phyloP scores from a whole-genome alignment of 2,329 filamentous ascomycete species.

The Colletotrichum shisoi region DNA sequence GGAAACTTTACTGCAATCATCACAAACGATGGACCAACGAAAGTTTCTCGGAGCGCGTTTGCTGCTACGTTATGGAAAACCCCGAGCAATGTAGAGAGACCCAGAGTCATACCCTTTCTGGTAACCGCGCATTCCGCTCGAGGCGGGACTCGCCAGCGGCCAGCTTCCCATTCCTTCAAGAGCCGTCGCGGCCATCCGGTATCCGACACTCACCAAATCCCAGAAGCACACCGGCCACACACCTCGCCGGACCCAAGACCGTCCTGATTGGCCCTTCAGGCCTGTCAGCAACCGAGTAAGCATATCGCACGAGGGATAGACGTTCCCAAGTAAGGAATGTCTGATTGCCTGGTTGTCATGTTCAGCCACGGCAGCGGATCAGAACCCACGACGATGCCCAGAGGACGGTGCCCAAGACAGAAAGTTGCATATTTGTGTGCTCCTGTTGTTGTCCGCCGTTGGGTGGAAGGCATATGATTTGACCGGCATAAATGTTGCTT shows the following conservation, averaged over 20 bases:
- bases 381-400: conserved; percentile 26
- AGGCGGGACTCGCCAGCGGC: conserved; percentile 14
- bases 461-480: conserved; percentile 31
- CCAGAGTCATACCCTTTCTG: conserved; percentile 29
- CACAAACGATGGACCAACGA: conserved; percentile 32
- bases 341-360: conserved; percentile 34
- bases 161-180: conserved; percentile 30
- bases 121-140: conserved; percentile 23
- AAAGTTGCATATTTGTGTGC: conserved; percentile 39
- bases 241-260: background rate
- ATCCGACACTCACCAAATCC: conserved; percentile 27
- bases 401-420: conserved; percentile 35
- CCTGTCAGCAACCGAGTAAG: conserved; percentile 22
- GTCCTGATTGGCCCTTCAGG: conserved; percentile 16
- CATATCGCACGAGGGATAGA: conserved; percentile 34
- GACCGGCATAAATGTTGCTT: conserved; percentile 34
- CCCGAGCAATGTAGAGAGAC: conserved; percentile 30
- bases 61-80: conserved; percentile 18
- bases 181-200: conserved; percentile 29
- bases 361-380: conserved; percentile 36
- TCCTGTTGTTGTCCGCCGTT: conserved; percentile 37
- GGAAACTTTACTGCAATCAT: conserved; percentile 12
- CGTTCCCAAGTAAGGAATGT: conserved; percentile 33
- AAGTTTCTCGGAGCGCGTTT: conserved; percentile 24
- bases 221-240: conserved; percentile 19